Evolutionary conservation across 106 monocot genomes (phyloP), one percentile per base, ranked within the genome.

Genomic region (Chionographis japonica): DNA sequence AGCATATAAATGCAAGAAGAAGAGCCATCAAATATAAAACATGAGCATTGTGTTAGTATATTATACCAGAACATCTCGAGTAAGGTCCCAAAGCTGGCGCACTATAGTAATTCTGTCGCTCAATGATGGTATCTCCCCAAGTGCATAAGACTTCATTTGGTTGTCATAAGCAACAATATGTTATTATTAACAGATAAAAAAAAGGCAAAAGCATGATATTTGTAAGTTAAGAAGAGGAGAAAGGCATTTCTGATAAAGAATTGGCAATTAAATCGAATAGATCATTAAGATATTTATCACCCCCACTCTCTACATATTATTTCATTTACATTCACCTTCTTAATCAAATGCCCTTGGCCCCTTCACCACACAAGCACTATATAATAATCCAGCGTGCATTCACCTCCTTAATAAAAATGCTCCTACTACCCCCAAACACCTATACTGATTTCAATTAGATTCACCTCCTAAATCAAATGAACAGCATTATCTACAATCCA

Each of bases 31-130:
- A 27, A 27, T 27, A 27, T 27, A 27, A 27, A 27, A 27, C 27
- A 27, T 3, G 16, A 6, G 55, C 40, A 62, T 12, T 19, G 3
- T 39, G 15, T 51, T 37, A 11, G 14, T 37, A 58, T 3, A 54
- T 4, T 74, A 71, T 90, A 90, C 89, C 89, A 90, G 59, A 60
- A 86, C 79, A 80, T 90, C 89, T 18, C 60, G 40, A 74, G 89
- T 90, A 13, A 90, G 86, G 60, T 90, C 89, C 89, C 89, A 90
- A 68, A 90, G 85, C 68, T 90, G 89, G 15, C 89, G 82, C 1
- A 90, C 66, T n/a, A 90, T 63, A 37, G 89, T 90, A 35, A 90
- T 86, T 42, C 89, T 65, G 42, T 90, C 89, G 50, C 68, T 83
- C 12, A 86, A 65, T 65, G 89, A 86, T 46, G 89, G 82, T 83